A percentile compares a stretch with the other conserved stretches of the same genome.
phyloP scores from a whole-genome alignment of 2,329 filamentous ascomycete species.

The Cladosporium sp. region DNA sequence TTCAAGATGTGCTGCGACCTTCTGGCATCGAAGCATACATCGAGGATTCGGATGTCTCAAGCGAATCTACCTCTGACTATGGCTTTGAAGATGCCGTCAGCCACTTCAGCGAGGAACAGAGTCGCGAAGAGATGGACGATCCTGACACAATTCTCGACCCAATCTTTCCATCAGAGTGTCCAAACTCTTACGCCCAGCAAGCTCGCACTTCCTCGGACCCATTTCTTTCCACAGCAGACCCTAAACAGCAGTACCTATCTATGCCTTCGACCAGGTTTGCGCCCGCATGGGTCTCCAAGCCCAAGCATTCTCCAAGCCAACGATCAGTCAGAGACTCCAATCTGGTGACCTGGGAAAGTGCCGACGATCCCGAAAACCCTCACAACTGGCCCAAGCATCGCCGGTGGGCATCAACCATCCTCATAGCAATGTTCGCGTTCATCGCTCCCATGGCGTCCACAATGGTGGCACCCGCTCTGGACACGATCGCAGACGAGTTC shows the following conservation, averaged over 20 bases:
- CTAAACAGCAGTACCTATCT: not conserved
- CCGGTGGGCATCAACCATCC: constrained; percentile 38
- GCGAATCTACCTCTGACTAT: not conserved
- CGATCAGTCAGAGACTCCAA: constrained; percentile 20
- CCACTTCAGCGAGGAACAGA: constrained; percentile 1
- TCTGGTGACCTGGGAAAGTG: constrained; percentile 39
- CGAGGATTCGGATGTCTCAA: not conserved
- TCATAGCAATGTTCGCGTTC: constrained; percentile 34
- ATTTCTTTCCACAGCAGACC: not conserved
- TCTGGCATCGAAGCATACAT: constrained; percentile 4
- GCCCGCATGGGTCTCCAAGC: not conserved
- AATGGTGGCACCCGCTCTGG: constrained; percentile 30
- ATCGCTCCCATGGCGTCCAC: constrained; percentile 30
- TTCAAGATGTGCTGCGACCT: not conserved
- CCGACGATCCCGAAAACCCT: constrained; percentile 38
- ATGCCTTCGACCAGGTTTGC: not conserved
- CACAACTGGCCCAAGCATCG: constrained; percentile 38
- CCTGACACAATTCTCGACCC: not conserved
- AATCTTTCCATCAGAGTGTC: not conserved
- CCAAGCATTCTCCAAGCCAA: not conserved
- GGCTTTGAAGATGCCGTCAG: constrained; percentile 7
- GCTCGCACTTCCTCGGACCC: not conserved
- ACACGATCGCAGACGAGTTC: constrained; percentile 24
- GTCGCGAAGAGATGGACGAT: not conserved
- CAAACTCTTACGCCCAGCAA: not conserved